A percentile compares a stretch with the other conserved stretches of the same genome.
These are phyloP conservation scores for Colletotrichum caudatum DNA, from an alignment of 2,329 filamentous ascomycete species.

Conservation along the genomic window DNA sequence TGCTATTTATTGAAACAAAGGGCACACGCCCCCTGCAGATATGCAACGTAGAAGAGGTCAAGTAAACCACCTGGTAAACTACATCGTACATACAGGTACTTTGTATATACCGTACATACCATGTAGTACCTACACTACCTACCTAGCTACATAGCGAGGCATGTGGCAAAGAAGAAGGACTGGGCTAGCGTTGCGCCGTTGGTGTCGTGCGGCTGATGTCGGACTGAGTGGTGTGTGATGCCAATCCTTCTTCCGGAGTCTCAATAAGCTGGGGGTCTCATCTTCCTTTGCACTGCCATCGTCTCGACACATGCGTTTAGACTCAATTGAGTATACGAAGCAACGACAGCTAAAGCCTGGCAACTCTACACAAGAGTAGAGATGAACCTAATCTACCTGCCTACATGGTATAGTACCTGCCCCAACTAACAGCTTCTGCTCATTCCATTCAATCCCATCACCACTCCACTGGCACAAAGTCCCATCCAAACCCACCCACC, in stretches of 20 bases:
- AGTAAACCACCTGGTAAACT: too few relatives aligned
- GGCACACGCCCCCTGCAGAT: slow-evolving; percentile 27
- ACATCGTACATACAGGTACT: background rate
- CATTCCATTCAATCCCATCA: background rate
- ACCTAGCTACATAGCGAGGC: background rate
- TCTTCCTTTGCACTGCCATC: background rate
- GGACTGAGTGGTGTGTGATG: background rate
- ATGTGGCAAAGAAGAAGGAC: background rate
- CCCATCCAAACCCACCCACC: background rate
- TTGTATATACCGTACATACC: too few relatives aligned
- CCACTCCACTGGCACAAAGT: background rate
- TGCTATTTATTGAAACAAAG: slow-evolving; percentile 39
- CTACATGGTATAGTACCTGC: too few relatives aligned
- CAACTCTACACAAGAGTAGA: background rate
- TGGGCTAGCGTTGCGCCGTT: slow-evolving; percentile 21
- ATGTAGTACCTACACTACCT: too few relatives aligned
- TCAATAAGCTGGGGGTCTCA: background rate
- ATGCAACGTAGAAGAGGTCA: too few relatives aligned
- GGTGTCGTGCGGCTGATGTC: slow-evolving; percentile 33
- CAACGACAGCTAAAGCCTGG: background rate
- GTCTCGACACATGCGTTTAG: background rate
- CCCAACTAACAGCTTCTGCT: background rate
- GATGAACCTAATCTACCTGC: background rate
- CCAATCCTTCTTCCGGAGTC: background rate
- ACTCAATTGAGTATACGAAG: background rate